These are phyloP conservation scores for Nakazawaea sp. DNA, from an alignment of 805 yeast genomes.

Conservation along the genomic window DNA sequence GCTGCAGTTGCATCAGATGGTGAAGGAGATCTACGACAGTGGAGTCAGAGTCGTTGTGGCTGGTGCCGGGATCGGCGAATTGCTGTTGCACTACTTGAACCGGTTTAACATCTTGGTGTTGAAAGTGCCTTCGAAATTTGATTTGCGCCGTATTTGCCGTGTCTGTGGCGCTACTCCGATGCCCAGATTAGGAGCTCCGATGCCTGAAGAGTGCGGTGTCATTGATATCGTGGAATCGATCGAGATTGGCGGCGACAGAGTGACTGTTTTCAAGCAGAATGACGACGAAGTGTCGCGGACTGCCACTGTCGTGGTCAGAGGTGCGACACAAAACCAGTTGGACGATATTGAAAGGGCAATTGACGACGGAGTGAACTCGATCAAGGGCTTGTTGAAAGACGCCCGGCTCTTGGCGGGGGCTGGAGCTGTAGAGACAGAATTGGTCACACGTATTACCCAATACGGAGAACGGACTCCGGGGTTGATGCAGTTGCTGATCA, in stretches of 20 bases:
- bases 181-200: slow-evolving; percentile 90
- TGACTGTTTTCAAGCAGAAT: slow-evolving; percentile 84
- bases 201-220: slow-evolving; percentile 88
- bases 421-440: slow-evolving; percentile 88
- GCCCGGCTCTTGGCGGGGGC: slow-evolving; percentile 87
- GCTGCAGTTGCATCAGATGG: slow-evolving; percentile 78
- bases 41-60: slow-evolving; percentile 89
- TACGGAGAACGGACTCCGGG: slow-evolving; percentile 96
- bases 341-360: slow-evolving; percentile 97
- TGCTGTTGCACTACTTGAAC: slow-evolving; percentile 89
- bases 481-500: slow-evolving; percentile 84
- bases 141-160: slow-evolving; percentile 85
- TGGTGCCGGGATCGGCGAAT: slow-evolving; percentile 90
- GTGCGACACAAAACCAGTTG: slow-evolving; percentile 89
- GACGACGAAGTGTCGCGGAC: slow-evolving; percentile 60
- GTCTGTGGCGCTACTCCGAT: slow-evolving; percentile 97
- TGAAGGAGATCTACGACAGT: slow-evolving; percentile 73
- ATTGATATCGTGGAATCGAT: slow-evolving; percentile 84
- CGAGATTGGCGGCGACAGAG: slow-evolving; percentile 97
- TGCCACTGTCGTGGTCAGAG: slow-evolving; percentile 88
- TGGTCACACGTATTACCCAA: slow-evolving; percentile 69
- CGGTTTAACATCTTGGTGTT: slow-evolving; percentile 79
- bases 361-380: slow-evolving; percentile 91
- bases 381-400: slow-evolving; percentile 85
- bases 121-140: slow-evolving; percentile 91